Evolutionary conservation across 306 rosid species (phyloP).

Genomic region (Lablab purpureus): DNA sequence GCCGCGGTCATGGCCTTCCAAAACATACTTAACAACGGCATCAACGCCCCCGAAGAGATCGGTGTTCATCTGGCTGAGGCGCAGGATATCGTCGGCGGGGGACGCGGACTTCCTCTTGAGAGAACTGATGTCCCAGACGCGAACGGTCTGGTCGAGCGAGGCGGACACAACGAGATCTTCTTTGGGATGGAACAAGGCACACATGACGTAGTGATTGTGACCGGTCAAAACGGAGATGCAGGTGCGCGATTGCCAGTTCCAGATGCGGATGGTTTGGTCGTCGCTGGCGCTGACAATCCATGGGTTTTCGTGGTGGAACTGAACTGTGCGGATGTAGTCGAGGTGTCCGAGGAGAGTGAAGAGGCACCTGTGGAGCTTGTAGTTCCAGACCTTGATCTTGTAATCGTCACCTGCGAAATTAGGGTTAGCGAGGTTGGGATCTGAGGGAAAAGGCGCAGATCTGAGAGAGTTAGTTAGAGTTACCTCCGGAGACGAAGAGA

Average conservation of each 20-base stretch:
- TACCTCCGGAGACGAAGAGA: conserved; percentile 95
- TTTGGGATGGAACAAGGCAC: conserved; percentile 90
- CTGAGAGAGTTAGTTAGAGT: background rate
- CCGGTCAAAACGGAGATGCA: conserved; percentile 95
- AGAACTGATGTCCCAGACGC: conserved; percentile 95
- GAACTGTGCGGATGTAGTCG: conserved; percentile 93
- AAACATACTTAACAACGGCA: conserved; percentile 92
- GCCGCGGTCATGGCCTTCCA: conserved; percentile 99
- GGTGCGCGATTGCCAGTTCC: conserved; percentile 99
- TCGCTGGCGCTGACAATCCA: conserved; percentile 99
- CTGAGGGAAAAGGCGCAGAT: background rate
- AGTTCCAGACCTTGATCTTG: conserved; percentile 98
- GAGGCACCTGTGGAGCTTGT: conserved; percentile 88
- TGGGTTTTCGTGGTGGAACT: conserved; percentile 92
- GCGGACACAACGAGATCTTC: conserved; percentile 96
- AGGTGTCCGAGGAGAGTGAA: conserved; percentile 95
- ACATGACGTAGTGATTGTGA: conserved; percentile 96
- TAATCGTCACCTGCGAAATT: conserved; percentile 83
- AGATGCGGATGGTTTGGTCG: conserved; percentile 97
- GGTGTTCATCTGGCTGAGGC: conserved; percentile 91
- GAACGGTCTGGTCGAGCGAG: conserved; percentile 92
- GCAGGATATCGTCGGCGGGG: conserved; percentile 84
- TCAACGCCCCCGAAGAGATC: conserved; percentile 97
- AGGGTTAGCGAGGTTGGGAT: background rate
- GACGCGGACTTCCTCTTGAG: conserved; percentile 83